phyloP scores from a whole-genome alignment of 2,329 filamentous ascomycete species.

The Capronia americana region DNA sequence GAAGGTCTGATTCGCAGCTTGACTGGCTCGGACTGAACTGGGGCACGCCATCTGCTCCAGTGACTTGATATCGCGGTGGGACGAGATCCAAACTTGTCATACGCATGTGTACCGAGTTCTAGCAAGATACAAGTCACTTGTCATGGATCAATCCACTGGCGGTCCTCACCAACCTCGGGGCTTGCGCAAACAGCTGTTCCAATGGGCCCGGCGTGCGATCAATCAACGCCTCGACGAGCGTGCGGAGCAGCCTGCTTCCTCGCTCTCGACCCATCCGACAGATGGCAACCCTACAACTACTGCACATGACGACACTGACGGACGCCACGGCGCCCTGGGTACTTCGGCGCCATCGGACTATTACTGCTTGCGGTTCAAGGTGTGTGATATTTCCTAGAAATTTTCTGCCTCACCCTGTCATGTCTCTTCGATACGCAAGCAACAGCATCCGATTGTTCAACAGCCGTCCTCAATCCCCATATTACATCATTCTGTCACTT shows the following conservation, averaged over 20 bases:
- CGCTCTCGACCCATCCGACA: constrained; percentile 13
- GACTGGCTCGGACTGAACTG: constrained; percentile 1
- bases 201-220: constrained; percentile 25
- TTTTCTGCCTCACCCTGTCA: constrained; percentile 8
- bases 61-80: constrained; percentile 16
- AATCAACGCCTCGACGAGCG: constrained; percentile 17
- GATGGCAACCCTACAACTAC: not conserved
- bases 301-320: constrained; percentile 5
- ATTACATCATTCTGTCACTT: constrained; percentile 14
- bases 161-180: constrained; percentile 23
- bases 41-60: not conserved
- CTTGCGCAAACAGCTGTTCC: constrained; percentile 20
- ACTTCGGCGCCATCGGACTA: constrained; percentile 10
- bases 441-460: constrained; percentile 4
- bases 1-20: not conserved
- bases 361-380: constrained; percentile 26
- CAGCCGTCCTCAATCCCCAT: not conserved
- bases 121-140: not conserved
- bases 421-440: not conserved
- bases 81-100: constrained; percentile 18
- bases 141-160: constrained; percentile 20
- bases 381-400: constrained; percentile 16
- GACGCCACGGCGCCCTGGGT: constrained; percentile 2
- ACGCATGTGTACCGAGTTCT: constrained; percentile 3
- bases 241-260: constrained; percentile 2